Evolutionary conservation across 1,284 basidiomycete species (phyloP), one percentile per base, ranked within the genome.

Genomic region (Schizophyllum amplum): DNA sequence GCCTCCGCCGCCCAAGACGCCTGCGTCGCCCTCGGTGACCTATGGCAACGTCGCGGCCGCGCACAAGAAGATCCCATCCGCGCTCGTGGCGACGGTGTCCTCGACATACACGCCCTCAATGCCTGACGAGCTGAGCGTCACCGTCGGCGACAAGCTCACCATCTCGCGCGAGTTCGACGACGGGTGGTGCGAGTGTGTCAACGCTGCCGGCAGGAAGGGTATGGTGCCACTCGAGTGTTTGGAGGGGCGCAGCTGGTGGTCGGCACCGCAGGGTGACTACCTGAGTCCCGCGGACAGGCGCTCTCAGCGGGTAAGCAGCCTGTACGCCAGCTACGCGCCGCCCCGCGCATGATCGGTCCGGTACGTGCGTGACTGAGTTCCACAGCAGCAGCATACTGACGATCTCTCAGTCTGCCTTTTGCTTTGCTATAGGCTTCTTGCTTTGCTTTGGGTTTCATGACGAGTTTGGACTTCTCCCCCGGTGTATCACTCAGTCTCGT

Each of bases 141-240:
- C 67, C 5, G 73, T 73, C 7, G 85, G 85, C 46, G 84, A 90
- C 68, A 71, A 66, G 46, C 66, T 90, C 51, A 71, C 73, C 55
- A 66, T 90, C 2, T 57, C 83, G 56, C 72, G 74, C 46, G 78
- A 79, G 58, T 89, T 79, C 64, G 87, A 89, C 64, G 87, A 90
- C 63, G 86, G 85, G 17, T 90, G 87, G 87, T 77, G 75, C 17
- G 64, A 84, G 54, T 86, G 84, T 61, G 66, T 68, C 59, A 85
- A 83, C 62, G 61, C 61, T 49, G 68, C 68, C 48, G 80, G 77
- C 23, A 79, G 83, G 64, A 77, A 78, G 60, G 86, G 85, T 22
- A 84, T 87, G 77, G 82, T 87, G 4, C 86, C 85, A 9, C 65
- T 80, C 49, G 83, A 86, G 67, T 87, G 86, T 66, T 69, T 87